Evolutionary conservation across 2,329 filamentous ascomycete genomes (phyloP), one percentile per base, ranked within the genome.

Genomic region (Moelleriella libera): DNA sequence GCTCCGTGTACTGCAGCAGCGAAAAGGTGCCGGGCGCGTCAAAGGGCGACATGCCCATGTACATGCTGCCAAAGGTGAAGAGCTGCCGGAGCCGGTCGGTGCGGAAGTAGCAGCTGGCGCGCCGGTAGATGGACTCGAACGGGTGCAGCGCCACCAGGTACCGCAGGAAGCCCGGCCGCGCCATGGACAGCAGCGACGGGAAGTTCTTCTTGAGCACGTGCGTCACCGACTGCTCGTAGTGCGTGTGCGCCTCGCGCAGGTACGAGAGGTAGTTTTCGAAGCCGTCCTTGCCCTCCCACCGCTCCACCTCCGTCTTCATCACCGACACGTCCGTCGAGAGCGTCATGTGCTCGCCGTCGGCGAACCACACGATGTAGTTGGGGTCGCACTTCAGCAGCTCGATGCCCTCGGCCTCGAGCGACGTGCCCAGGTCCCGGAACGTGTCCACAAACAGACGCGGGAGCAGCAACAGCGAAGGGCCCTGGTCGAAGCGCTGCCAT

Each of bases 341-440:
- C 51, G 75, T 69, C 58, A 87, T 82, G 9, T 62, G 66, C 52
- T 76, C 74, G 46, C 78, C 79, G 59, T 87, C 83, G 11, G 76
- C 69, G 58, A 87, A 88, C 72, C 80, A 85, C 50, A 88, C 71
- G 47, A 78, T 76, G 68, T 88, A 88, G 59, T 88, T 88, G 1
- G 82, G 81, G 45, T 85, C 78, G 61, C 83, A 88, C 65, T 83
- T 84, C 29, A 83, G 58, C 4, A 88, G 66, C 44, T 80, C 64
- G 1, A 88, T 72, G n/a, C 78, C 80, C 58, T 86, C 83, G 0
- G 67, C 69, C 51, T 77, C 70, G 10, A 87, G 67, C 8, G 74
- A 76, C 5, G 82, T 87, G 51, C 71, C 81, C 1, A 88, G 73
- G 54, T 88, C 83, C 47, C 66, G 60, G 57, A 87, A 88, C 21